Conservation (phyloP, 2,329 filamentous ascomycete genomes). For the Diaporthe sp. region DNA sequence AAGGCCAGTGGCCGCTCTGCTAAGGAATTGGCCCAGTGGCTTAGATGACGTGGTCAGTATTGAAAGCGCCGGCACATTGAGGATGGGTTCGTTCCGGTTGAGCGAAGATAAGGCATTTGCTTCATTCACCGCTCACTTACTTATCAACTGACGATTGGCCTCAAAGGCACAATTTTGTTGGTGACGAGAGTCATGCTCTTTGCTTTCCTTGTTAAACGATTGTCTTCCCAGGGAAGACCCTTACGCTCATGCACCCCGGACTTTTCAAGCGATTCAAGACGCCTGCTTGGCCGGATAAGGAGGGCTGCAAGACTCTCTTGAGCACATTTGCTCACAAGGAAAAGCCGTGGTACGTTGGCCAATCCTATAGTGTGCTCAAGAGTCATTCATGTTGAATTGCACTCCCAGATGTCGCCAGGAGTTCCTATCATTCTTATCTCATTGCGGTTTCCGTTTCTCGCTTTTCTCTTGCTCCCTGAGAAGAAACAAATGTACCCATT, state of each 20-base stretch:
- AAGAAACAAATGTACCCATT: background rate
- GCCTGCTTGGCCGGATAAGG: background rate
- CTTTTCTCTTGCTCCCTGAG: background rate
- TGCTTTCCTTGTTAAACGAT: background rate
- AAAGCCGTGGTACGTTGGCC: background rate
- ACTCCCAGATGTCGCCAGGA: background rate
- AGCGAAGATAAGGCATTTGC: background rate
- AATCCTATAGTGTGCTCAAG: conserved; percentile 7
- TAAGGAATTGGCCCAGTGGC: background rate
- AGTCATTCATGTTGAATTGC: background rate
- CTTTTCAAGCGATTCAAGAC: background rate
- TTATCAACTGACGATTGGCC: background rate
- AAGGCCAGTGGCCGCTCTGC: background rate
- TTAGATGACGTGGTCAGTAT: background rate
- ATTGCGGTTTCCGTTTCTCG: background rate
- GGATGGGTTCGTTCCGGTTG: background rate
- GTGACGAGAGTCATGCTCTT: background rate
- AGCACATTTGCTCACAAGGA: background rate
- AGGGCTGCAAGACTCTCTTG: background rate
- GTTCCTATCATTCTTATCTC: background rate
- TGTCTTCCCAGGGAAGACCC: background rate
- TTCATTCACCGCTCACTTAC: background rate
- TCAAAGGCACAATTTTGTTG: background rate
- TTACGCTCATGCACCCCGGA: background rate
- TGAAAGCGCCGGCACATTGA: background rate